Conservation (phyloP, 192 early-diverging fungal genomes). For the Haplosporangium gracile region DNA sequence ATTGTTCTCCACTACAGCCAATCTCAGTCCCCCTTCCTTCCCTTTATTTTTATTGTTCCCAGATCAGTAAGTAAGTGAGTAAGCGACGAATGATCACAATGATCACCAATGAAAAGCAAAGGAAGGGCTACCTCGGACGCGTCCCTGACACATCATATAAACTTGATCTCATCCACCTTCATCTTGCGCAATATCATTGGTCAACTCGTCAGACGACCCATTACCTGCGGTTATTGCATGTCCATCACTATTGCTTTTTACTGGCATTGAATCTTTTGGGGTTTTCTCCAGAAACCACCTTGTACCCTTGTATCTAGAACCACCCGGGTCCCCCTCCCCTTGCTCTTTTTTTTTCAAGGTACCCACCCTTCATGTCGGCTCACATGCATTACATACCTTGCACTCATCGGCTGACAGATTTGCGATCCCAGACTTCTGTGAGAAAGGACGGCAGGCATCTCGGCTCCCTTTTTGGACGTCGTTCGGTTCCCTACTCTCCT, state of each 20-base stretch:
- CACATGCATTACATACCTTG: neutral
- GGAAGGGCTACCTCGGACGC: neutral
- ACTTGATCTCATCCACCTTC: neutral
- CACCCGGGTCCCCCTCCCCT: no score
- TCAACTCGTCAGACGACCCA: neutral
- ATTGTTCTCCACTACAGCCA: neutral
- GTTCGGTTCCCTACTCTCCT: neutral
- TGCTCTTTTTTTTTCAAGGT: no score
- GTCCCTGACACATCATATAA: neutral
- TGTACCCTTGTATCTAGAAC: no score
- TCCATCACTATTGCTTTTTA: no score
- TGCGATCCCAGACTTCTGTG: neutral
- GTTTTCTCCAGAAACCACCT: no score
- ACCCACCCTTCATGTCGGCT: no score
- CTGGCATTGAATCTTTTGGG: no score
- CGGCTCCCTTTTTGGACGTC: neutral
- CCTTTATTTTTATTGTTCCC: neutral
- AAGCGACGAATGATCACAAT: neutral
- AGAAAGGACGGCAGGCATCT: neutral
- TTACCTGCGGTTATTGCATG: neutral
- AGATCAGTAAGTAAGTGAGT: neutral
- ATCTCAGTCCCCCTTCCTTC: neutral
- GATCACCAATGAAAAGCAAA: neutral
- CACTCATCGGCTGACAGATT: neutral
- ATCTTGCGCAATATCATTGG: neutral